Conservation (phyloP, 208 protist genomes). For the Trypanosomatidae sp. region DNA sequence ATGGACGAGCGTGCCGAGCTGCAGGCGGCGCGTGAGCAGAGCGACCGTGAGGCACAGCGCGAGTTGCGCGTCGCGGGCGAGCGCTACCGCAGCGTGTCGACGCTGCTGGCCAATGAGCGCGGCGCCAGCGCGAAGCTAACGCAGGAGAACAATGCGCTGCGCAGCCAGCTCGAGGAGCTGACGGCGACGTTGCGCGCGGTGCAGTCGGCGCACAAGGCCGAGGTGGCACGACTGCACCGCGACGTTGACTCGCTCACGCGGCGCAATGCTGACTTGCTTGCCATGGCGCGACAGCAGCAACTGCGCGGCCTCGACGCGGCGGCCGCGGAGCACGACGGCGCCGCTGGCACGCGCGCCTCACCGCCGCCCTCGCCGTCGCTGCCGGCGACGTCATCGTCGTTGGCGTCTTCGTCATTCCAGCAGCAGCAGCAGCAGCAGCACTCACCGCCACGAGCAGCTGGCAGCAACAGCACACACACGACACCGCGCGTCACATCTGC, state of each 20-base stretch:
- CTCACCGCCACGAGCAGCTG: no score
- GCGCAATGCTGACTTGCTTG: constrained; percentile 68
- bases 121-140: constrained; percentile 45
- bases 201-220: constrained; percentile 48
- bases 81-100: constrained; percentile 46
- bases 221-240: constrained; percentile 53
- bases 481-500: no score
- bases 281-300: constrained; percentile 68
- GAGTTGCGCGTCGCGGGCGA: constrained; percentile 61
- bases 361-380: no score
- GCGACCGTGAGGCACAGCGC: constrained; percentile 37
- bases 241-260: constrained; percentile 74
- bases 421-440: no score
- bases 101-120: constrained; percentile 54
- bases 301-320: constrained; percentile 21
- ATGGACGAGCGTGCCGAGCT: constrained; percentile 47
- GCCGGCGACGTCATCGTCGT: not conserved
- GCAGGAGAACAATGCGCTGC: constrained; percentile 71
- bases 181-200: constrained; percentile 57
- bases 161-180: constrained; percentile 59
- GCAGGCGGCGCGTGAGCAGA: constrained; percentile 17
- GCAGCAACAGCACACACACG: no score
- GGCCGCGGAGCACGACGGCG: no score
- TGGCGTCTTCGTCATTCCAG: not conserved
- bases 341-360: no score